Evolutionary conservation across 202 grass and related monocot species (phyloP).

Genomic region (Panicum virgatum): DNA sequence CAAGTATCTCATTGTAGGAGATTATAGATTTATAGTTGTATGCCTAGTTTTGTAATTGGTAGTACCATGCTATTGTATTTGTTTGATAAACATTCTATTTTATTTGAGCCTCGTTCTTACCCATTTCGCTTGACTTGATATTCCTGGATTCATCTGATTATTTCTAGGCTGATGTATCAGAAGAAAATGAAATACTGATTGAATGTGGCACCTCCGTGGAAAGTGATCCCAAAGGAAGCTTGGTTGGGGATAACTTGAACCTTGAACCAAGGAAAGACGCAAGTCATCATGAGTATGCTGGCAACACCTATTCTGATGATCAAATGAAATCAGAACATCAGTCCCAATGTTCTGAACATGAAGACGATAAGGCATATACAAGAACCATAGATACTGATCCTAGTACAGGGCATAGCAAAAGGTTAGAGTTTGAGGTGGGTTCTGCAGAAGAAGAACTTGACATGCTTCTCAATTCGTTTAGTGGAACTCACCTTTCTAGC

Average conservation of each 20-base stretch:
- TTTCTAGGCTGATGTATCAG: constrained; percentile 43
- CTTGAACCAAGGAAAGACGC: constrained; percentile 18
- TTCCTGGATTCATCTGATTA: constrained; percentile 33
- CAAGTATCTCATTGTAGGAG: background rate
- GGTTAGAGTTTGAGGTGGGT: constrained; percentile 37
- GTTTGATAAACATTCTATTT: background rate
- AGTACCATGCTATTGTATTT: constrained; percentile 14
- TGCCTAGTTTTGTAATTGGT: constrained; percentile 9
- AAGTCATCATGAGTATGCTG: constrained; percentile 6
- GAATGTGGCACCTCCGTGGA: constrained; percentile 17
- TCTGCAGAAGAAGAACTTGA: constrained; percentile 69
- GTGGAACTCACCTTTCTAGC: constrained; percentile 51
- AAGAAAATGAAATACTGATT: constrained; percentile 33
- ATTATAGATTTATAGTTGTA: background rate
- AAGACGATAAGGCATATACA: constrained; percentile 16
- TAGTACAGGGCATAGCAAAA: background rate
- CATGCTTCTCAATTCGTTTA: constrained; percentile 62
- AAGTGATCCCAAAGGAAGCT: constrained; percentile 36
- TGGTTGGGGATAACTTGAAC: constrained; percentile 22
- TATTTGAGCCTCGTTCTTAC: constrained; percentile 7
- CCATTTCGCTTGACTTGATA: background rate
- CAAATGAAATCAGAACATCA: constrained; percentile 10
- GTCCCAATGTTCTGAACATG: constrained; percentile 29
- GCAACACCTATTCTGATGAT: constrained; percentile 16
- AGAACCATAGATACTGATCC: constrained; percentile 8